phyloP scores from a whole-genome alignment of 176 grass and related monocot species.

The Carex cristatella region DNA sequence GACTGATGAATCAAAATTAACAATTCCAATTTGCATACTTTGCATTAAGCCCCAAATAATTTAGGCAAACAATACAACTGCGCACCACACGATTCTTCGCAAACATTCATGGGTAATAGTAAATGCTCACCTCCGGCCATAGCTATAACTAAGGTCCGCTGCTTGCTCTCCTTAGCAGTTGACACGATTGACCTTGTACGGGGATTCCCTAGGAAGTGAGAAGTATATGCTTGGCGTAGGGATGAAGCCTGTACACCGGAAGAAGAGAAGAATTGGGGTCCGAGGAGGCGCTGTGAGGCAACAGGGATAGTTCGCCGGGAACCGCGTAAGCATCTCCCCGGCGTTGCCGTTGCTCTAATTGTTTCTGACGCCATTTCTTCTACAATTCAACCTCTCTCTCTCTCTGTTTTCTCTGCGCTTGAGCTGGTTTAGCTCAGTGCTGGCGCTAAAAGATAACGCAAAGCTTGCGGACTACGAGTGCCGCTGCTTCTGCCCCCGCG shows the following conservation, averaged over 20 bases:
- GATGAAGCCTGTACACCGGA: conserved; percentile 34
- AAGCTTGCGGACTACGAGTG: background rate
- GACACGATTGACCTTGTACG: conserved; percentile 14
- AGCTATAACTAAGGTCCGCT: conserved; percentile 53
- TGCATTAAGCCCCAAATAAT: background rate
- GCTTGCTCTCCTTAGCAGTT: conserved; percentile 22
- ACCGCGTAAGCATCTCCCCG: conserved; percentile 20
- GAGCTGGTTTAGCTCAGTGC: background rate
- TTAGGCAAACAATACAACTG: background rate
- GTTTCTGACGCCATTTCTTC: conserved; percentile 62
- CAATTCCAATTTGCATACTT: background rate
- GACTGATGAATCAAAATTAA: background rate
- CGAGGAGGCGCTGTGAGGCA: conserved; percentile 48
- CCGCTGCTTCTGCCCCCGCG: background rate
- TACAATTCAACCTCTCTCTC: background rate
- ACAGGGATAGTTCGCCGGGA: conserved; percentile 12
- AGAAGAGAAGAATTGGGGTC: conserved; percentile 45
- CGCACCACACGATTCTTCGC: background rate
- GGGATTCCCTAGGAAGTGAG: conserved; percentile 28
- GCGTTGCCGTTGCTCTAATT: conserved; percentile 18
- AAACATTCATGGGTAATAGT: background rate
- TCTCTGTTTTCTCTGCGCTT: background rate
- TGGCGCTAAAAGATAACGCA: conserved; percentile 21
- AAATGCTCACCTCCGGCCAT: conserved; percentile 61
- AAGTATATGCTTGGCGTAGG: conserved; percentile 23